Evolutionary conservation across 768 basidiomycete species (phyloP), one percentile per base, ranked within the genome.

Genomic region (Psilocybe cubensis): DNA sequence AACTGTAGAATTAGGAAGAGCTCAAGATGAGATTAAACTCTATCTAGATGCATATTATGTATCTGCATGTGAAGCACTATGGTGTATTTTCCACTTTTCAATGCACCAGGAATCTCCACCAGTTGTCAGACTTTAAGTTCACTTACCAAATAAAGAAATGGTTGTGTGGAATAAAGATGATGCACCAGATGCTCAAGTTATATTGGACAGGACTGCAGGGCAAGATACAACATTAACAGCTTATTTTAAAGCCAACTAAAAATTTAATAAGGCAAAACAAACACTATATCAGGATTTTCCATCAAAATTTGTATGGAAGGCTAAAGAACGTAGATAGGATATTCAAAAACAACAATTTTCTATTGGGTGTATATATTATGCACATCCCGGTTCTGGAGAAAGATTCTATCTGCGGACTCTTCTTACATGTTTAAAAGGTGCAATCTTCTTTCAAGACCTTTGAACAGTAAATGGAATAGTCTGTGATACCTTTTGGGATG

Each of bases 361-460:
- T 1, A 69, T 81, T 62, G 79, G 80, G 0, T 61, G 72, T 0
- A 78, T 82, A 70, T 77, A 73, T 57, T 76, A 72, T 68, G 72
- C 68, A 1, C 48, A 61, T 42, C 78, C 79, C 14, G 65, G 66
- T 25, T 53, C 63, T 41, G 76, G 76, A 7, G 76, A 81, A 40
- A 45, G 65, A 2, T 81, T 77, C 59, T 79, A 80, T 58, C 73
- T 82, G 0, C 63, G 76, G 0, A 60, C 68, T 3, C 71, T 82
- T 9, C 70, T 82, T 1, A 72, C 74, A 10, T 63, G 72, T 12
- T 72, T 77, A 25, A 70, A 68, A 46, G 77, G 77, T 35, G 53
- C 76, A 0, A 70, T 41, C 1, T 72, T 68, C 0, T 72, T 68
- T 60, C 65, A 25, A 25, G 28, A 66, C 54, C 57, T 76, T 0